Percentiles rank a stretch among this genome's conserved stretches.
Evolutionary conservation across 768 basidiomycete species (phyloP).

Genomic region (Coprinopsis strossmayeri): DNA sequence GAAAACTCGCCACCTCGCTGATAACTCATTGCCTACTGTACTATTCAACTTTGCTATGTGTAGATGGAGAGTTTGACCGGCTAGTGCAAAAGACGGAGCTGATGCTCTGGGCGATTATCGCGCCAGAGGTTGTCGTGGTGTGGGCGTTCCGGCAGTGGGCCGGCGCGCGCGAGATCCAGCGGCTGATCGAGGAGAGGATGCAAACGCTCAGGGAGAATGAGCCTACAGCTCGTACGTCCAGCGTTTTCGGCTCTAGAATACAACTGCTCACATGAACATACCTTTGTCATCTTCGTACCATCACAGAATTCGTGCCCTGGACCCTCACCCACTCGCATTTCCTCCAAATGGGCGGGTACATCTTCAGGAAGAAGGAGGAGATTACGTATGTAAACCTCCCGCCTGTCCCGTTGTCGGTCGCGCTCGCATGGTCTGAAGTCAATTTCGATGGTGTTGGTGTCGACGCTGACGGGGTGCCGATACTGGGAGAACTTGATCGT

Average conservation of each 20-base stretch:
- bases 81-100: background rate
- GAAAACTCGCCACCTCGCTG: too few relatives aligned
- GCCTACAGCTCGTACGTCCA: too few relatives aligned
- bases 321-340: conserved; percentile 10
- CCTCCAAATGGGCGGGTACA: conserved; percentile 12
- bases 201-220: too few relatives aligned
- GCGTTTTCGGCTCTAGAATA: too few relatives aligned
- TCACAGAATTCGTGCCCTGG: conserved; percentile 3
- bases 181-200: background rate
- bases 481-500: too few relatives aligned
- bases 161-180: background rate
- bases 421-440: too few relatives aligned
- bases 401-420: background rate
- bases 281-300: background rate
- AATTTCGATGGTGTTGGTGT: too few relatives aligned
- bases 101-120: conserved; percentile 1
- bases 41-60: too few relatives aligned
- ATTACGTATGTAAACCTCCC: background rate
- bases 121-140: conserved; percentile 3
- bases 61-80: background rate
- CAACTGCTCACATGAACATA: background rate
- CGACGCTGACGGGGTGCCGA: too few relatives aligned
- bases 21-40: too few relatives aligned
- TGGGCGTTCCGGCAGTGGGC: conserved; percentile 8
- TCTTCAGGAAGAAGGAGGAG: background rate